Evolutionary conservation across 345 rosid genomes (phyloP), one percentile per base, ranked within the genome.

Genomic region (Hibiscus trionum): DNA sequence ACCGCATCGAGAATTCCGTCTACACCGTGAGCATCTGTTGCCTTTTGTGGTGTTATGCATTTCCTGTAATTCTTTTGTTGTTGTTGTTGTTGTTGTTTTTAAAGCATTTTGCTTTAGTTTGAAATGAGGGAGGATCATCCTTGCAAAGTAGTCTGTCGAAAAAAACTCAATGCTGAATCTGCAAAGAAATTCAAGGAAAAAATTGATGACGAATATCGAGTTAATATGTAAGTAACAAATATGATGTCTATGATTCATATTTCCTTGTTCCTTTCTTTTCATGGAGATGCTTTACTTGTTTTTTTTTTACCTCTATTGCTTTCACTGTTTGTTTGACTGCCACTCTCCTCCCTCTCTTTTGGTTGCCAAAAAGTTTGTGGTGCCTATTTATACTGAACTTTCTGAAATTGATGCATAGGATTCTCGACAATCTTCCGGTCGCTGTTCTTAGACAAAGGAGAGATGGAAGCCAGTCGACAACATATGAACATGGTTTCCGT

Each of bases 1-100:
- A 91, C 77, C 93, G 98, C 61, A 91, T 94, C 53, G 98, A 94
- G 88, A 94, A 94, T 78, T 94, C 98, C 8, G 77, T 91, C n/a
- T 91, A 90, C 75, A 81, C 76, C 69, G 97, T 94, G 77, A 90
- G 95, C 46, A 31, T 61, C 68, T 31, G 0, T 19, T 71, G 14
- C 63, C 73, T 58, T 79, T 26, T 16, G 33, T 11, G 52, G 21
- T 17, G 37, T 33, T 55, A 11, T 76, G 42, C 72, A 29, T n/a
- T 71, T 21, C 26, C 65, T 71, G 17, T 14, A 59, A 10, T 66
- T 72, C 57, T 49, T 69, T 27, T 74, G 42, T 17, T 69, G 21
- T 74, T 49, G 15, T 35, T 35, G 39, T n/a, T n/a, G n/a, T 35
- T 12, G 33, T 42, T 37, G 16, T 52, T 52, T 52, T 1, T 42